phyloP scores from a whole-genome alignment of 2,329 filamentous ascomycete genomes.

The Hypomyces perniciosus region DNA sequence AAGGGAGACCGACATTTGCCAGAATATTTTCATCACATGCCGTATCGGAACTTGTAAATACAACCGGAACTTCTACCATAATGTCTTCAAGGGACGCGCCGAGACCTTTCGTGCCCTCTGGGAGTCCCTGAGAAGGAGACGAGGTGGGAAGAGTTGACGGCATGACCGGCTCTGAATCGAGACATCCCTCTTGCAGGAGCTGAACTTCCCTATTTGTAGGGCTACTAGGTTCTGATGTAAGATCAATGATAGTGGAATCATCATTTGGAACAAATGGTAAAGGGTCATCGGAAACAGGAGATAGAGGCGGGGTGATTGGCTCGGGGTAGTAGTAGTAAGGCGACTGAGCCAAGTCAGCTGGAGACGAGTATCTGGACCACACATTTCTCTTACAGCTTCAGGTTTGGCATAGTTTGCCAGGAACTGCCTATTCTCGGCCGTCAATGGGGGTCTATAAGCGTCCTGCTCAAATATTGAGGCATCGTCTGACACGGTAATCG shows the following conservation, averaged over 20 bases:
- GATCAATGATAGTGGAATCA: constrained; percentile 19
- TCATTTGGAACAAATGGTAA: constrained; percentile 18
- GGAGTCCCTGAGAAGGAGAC: constrained; percentile 11
- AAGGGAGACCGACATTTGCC: neutral
- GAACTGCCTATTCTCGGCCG: neutral
- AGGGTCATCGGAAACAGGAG: constrained; percentile 19
- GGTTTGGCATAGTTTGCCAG: neutral
- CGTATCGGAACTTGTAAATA: constrained; percentile 15
- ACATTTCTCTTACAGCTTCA: neutral
- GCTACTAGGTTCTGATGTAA: constrained; percentile 26
- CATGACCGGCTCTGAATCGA: constrained; percentile 18
- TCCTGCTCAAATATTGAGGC: neutral
- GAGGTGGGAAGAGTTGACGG: constrained; percentile 12
- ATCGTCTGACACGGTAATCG: neutral
- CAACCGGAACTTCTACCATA: constrained; percentile 21
- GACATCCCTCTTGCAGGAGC: constrained; percentile 10
- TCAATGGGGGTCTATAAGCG: neutral
- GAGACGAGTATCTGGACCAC: too few species aligned
- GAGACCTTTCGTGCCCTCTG: neutral
- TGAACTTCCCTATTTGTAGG: constrained; percentile 11
- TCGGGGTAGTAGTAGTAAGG: constrained; percentile 3
- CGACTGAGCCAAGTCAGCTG: neutral
- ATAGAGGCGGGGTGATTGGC: constrained; percentile 24
- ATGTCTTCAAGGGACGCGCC: neutral
- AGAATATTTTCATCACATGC: neutral